A percentile compares a stretch with the other conserved stretches of the same genome.
Evolutionary conservation across 305 asterid species (phyloP).

Genomic region (Rubia balearica): DNA sequence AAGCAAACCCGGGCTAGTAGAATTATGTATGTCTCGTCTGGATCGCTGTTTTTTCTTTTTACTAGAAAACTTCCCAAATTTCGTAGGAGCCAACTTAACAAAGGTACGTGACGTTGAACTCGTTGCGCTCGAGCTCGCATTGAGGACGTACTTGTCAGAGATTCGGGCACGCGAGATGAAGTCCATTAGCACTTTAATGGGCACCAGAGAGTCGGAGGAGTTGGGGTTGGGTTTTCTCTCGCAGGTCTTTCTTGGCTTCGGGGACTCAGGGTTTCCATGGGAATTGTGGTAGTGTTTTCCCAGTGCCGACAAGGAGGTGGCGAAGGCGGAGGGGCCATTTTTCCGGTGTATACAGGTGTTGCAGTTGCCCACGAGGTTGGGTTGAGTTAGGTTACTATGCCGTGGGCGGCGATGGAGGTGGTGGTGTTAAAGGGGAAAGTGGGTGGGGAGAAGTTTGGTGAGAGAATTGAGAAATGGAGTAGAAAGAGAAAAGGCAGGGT

Average conservation of each 20-base stretch:
- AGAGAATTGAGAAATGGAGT: slow-evolving; percentile 16
- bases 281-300: not conserved
- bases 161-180: slow-evolving; percentile 52
- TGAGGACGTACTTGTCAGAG: slow-evolving; percentile 77
- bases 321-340: slow-evolving; percentile 25
- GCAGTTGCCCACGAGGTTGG: slow-evolving; percentile 82
- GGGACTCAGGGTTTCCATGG: slow-evolving; percentile 15
- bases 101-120: slow-evolving; percentile 83
- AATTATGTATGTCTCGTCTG: no score
- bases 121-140: slow-evolving; percentile 97
- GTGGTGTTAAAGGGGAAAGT: not conserved
- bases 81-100: no score
- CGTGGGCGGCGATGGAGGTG: slow-evolving; percentile 26
- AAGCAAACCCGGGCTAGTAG: no score
- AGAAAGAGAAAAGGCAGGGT: slow-evolving; percentile 47
- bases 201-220: slow-evolving; percentile 43
- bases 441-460: slow-evolving; percentile 20
- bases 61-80: no score
- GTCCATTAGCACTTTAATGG: slow-evolving; percentile 76
- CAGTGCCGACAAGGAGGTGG: not conserved
- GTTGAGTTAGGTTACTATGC: slow-evolving; percentile 24
- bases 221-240: slow-evolving; percentile 62
- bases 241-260: slow-evolving; percentile 30
- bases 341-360: slow-evolving; percentile 74
- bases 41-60: no score